These are phyloP conservation scores for Dryas integrifolia DNA, from an alignment of 331 rosid genomes.

Conservation along the genomic window DNA sequence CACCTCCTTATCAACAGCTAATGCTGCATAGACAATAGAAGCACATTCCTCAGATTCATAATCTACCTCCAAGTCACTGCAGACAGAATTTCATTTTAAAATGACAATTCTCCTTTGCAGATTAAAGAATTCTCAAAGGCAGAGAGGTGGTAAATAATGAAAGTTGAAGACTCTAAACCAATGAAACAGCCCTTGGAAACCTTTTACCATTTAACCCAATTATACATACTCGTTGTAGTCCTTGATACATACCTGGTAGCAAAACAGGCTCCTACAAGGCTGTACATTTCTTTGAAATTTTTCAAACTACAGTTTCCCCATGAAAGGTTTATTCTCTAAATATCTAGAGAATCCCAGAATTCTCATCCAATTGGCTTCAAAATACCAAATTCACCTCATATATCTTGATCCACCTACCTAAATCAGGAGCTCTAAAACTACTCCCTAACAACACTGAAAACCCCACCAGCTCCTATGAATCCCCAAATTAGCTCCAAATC, in stretches of 20 bases:
- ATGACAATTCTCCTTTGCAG: neutral
- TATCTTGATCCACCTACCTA: neutral
- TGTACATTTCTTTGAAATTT: neutral
- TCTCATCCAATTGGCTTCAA: neutral
- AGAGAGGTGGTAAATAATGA: neutral
- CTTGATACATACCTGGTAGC: neutral
- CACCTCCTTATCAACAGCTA: slow-evolving; percentile 86
- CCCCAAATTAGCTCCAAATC: neutral
- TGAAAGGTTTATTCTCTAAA: neutral
- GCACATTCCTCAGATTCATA: slow-evolving; percentile 64
- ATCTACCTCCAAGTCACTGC: slow-evolving; percentile 78
- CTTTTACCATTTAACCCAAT: neutral
- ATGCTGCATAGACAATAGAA: slow-evolving; percentile 55
- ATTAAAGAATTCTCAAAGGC: neutral
- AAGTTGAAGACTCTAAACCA: neutral
- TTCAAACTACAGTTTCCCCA: neutral
- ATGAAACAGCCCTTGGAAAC: neutral
- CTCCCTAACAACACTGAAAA: neutral
- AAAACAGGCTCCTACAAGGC: neutral
- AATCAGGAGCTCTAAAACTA: neutral
- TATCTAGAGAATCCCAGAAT: neutral
- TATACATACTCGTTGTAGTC: neutral
- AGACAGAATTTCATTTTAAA: slow-evolving; percentile 9
- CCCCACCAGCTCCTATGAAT: neutral
- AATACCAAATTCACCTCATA: neutral